These are phyloP conservation scores for Phytophthora litchii DNA, from an alignment of 352 stramenopile species.

Conservation along the genomic window DNA sequence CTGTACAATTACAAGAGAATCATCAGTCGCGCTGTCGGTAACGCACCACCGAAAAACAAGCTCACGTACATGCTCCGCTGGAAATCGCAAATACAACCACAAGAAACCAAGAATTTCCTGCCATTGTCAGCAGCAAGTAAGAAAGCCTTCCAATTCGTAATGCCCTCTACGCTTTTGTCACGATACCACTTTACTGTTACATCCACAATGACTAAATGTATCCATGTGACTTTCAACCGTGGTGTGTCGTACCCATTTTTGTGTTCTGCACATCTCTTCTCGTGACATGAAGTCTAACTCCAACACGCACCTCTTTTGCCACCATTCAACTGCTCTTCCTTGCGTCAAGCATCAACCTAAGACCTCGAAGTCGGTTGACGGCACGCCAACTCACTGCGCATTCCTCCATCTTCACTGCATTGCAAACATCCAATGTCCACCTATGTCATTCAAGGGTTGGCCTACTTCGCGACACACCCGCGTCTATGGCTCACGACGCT, in stretches of 20 bases:
- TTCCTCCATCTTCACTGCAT: too few relatives aligned
- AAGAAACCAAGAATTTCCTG: neutral
- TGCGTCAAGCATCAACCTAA: conserved; percentile 1
- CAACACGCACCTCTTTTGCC: neutral
- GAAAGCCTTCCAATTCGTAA: too few relatives aligned
- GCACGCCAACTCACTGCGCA: too few relatives aligned
- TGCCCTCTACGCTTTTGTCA: too few relatives aligned
- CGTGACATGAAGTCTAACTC: too few relatives aligned
- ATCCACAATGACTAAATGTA: too few relatives aligned
- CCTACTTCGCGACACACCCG: conserved; percentile 68
- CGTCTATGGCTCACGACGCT: conserved; percentile 59
- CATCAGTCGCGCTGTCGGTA: neutral
- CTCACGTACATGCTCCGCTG: neutral
- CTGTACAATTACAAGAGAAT: neutral
- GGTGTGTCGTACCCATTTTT: too few relatives aligned
- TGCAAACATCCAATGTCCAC: conserved; percentile 43
- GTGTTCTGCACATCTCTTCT: too few relatives aligned
- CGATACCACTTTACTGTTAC: too few relatives aligned
- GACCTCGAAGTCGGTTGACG: neutral
- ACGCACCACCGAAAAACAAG: conserved; percentile 3
- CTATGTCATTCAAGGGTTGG: conserved; percentile 55
- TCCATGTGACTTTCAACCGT: too few relatives aligned
- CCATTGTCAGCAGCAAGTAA: too few relatives aligned
- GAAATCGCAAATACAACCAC: neutral
- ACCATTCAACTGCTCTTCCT: conserved; percentile 3